Evolutionary conservation across 1,284 basidiomycete genomes (phyloP), one percentile per base, ranked within the genome.

Genomic region (Moesziomyces antarcticus): DNA sequence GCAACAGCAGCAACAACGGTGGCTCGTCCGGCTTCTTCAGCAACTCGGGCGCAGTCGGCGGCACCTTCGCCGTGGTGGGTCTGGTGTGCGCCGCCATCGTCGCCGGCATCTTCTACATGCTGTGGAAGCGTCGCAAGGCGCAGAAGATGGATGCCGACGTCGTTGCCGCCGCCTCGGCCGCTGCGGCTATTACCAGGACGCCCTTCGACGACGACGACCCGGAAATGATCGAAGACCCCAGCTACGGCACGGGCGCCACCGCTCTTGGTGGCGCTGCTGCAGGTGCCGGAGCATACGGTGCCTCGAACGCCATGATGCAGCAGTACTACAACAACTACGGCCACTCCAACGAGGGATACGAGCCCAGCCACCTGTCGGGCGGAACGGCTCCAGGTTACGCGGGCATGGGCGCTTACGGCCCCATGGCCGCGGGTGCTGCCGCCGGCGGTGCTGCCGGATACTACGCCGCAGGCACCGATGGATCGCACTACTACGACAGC

Each of bases 191-290:
- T 24, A 80, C 68, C 43, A 61, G 82, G 22, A 82, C 81, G 21
- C 82, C 82, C 11, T 84, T 84, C 51, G 82, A 84, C 55, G 82
- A 83, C 45, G 82, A 84, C 46, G 82, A 84, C 53, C 81, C 82
- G 9, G 82, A 83, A 56, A 79, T 82, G 79, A 78, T 78, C 56
- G 78, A 80, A 35, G 62, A 76, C n/a, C 73, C 78, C 8, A 57
- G 52, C 64, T 80, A 78, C 50, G 78, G 71, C 24, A 61, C 63
- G 8, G 62, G 57, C n/a, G 62, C 57, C 3, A 61, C 44, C n/a
- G 56, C 35, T 25, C 22, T 49, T 20, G 70, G 54, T 16, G 69
- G 56, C 24, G 68, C 60, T 13, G 67, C 56, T 33, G 76, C 63
- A 3, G 73, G 60, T 22, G 68, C 62, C 18, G 67, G 72, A 42